Conservation (phyloP, 1,284 basidiomycete genomes). For the Ustilago loliicola region DNA sequence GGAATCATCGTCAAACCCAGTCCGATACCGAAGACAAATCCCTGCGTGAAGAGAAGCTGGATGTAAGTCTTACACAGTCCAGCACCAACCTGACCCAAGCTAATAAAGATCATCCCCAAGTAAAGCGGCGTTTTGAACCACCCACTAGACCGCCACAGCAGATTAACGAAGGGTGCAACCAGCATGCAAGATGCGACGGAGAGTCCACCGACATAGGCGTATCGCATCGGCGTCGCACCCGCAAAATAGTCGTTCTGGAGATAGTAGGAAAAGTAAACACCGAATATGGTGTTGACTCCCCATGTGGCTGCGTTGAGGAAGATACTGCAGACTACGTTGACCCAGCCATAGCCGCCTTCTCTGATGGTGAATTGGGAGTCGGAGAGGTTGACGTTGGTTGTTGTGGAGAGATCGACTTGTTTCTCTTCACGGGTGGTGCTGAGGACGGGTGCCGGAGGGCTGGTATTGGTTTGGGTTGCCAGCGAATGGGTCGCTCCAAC, state of each 20-base stretch:
- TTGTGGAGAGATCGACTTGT: conserved; percentile 33
- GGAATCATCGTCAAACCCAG: conserved; percentile 59
- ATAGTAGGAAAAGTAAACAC: conserved; percentile 72
- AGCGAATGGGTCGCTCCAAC: conserved; percentile 3
- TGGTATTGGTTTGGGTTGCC: background rate
- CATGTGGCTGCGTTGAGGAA: conserved; percentile 67
- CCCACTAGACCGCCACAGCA: conserved; percentile 58
- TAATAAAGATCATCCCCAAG: conserved; percentile 63
- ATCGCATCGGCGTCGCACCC: conserved; percentile 70
- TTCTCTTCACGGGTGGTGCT: background rate
- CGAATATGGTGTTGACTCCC: conserved; percentile 72
- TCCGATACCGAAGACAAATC: conserved; percentile 56
- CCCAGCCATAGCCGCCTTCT: conserved; percentile 73
- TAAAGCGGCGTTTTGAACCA: conserved; percentile 70
- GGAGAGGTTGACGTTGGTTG: conserved; percentile 34
- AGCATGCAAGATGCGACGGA: conserved; percentile 69
- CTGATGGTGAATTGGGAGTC: conserved; percentile 59
- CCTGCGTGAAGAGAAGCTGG: conserved; percentile 58
- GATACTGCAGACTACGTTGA: conserved; percentile 69
- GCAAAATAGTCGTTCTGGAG: conserved; percentile 71
- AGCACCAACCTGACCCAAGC: conserved; percentile 45
- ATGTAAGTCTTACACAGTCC: conserved; percentile 50
- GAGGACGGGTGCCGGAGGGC: too few species aligned
- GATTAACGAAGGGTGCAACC: conserved; percentile 71
- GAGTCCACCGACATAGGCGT: conserved; percentile 72